Conservation (phyloP, 495 filamentous ascomycete species). For the Xylaria nigripes region DNA sequence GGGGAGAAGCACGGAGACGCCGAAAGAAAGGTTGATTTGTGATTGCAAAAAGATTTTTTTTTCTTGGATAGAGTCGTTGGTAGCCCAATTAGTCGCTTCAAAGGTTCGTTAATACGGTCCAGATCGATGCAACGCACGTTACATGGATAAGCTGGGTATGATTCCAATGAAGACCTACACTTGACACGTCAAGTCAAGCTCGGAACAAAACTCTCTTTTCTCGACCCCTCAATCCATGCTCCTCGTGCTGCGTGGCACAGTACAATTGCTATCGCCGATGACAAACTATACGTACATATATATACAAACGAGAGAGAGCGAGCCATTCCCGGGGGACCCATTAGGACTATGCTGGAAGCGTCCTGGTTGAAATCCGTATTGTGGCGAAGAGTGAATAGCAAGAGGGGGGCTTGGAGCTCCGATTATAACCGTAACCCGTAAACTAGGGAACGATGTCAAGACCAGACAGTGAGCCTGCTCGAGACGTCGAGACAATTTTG, state of each 20-base stretch:
- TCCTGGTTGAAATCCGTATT: not conserved
- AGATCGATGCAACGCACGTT: slow-evolving; percentile 9
- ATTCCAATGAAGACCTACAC: slow-evolving; percentile 7
- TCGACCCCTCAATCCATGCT: slow-evolving; percentile 3
- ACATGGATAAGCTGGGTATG: slow-evolving; percentile 7
- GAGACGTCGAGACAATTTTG: not conserved
- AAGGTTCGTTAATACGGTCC: slow-evolving; percentile 8
- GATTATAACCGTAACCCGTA: not conserved
- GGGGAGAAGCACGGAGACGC: slow-evolving; percentile 3
- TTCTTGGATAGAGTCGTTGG: not conserved
- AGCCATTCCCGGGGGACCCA: not conserved
- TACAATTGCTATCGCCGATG: not conserved
- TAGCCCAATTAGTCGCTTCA: not conserved
- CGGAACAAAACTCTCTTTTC: slow-evolving; percentile 19
- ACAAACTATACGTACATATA: not conserved
- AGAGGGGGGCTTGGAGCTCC: not conserved
- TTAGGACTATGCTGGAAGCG: not conserved
- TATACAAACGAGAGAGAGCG: not conserved
- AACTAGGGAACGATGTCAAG: not conserved
- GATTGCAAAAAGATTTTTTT: not conserved
- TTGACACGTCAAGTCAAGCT: slow-evolving; percentile 10
- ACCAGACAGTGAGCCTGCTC: not conserved
- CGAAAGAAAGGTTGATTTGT: not conserved
- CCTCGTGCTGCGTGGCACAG: slow-evolving; percentile 1
- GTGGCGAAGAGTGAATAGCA: not conserved